Base-by-base conservation (phyloP, 441 rosid species). In the Pelargonium myrrhifolium region DNA sequence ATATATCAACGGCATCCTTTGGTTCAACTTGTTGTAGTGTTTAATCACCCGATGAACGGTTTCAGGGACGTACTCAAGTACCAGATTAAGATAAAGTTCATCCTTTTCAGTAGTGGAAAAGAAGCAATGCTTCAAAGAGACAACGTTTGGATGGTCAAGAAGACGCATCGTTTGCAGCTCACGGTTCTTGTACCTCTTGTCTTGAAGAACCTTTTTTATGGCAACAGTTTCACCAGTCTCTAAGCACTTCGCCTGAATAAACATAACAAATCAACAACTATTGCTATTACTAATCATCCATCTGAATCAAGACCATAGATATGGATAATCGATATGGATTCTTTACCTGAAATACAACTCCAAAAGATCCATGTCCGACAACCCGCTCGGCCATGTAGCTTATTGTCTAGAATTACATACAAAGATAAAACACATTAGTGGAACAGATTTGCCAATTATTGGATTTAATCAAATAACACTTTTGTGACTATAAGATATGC, bases 371-470 rank as follows among this genome's bases (percentile, higher is more conserved):
- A 0, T 91, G 92, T 39, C 99, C 99, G 69, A 93, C 97, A 66
- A 85, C 92, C 47, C 93, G 97, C 72, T 93, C 99, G 11, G 99
- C 99, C 97, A 93, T 93, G 80, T 91, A 93, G 82, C 97, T 93
- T 65, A 93, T 93, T 2, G 97, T 89, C 99, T 93, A 80, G 15
- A 77, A 72, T 74, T 39, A 26, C 45, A 4, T 18, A 65, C 26
- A 60, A n/a, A 60, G 43, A 18, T 20, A 71, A 17, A 43, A n/a
- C n/a, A n/a, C n/a, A n/a, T n/a, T n/a, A n/a, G n/a, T n/a, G n/a
- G n/a, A n/a, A n/a, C n/a, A n/a, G n/a, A n/a, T n/a, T n/a, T n/a
- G n/a, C n/a, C n/a, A n/a, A n/a, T n/a, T n/a, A n/a, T n/a, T n/a
- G n/a, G n/a, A n/a, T n/a, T n/a, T n/a, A n/a, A n/a, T n/a, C n/a